Base-by-base conservation (phyloP, 805 yeast genomes). In the Hermanozyma aechmeae region DNA sequence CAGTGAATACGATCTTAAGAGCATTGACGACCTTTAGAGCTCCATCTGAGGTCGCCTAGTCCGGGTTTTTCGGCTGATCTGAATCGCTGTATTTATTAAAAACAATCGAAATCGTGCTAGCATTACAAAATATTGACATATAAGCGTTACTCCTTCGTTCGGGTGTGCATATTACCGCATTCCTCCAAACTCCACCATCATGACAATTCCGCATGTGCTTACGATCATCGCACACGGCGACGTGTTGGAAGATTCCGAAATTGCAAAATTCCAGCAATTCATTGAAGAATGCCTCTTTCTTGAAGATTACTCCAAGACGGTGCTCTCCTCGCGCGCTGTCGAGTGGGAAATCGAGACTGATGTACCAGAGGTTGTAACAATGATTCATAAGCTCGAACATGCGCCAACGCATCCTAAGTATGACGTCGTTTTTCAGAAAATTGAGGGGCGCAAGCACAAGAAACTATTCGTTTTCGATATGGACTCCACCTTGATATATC, bases 401-500 rank as follows among this genome's bases (percentile, higher is more conserved):
- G 41, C 34, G 25, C 20, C n/a, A 7, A 21, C 14, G 5, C 13
- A 16, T 3, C 29, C 23, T 5, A 21, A 27, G 1, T 54, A 40
- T 33, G 68, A 61, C 40, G 37, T 61, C 7, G 42, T 59, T 5
- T 44, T 61, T 32, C 68, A 63, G 35, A 28, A 34, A 2, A 26
- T 33, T 5, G 30, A 24, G 5, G 25, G 35, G 5, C 45, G 70
- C 30, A 37, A 43, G 30, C 17, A 45, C 29, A 69, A 66, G 47
- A 70, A 73, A 45, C 61, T 92, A 28, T 77, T 83, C 37, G 83
- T 93, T 8, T 92, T 92, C 50, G 99, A 92, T 47, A 92, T 92
- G 98, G 99, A 92, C 60, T 86, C 96, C 0, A 92, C 99, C 0
- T 61, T 92, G 48, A 92, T 92, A 40, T 78, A 81, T 51, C 97